A percentile compares a stretch with the other conserved stretches of the same genome.
Conservation (phyloP, 2,329 filamentous ascomycete genomes). For the Fonsecaea erecta region DNA sequence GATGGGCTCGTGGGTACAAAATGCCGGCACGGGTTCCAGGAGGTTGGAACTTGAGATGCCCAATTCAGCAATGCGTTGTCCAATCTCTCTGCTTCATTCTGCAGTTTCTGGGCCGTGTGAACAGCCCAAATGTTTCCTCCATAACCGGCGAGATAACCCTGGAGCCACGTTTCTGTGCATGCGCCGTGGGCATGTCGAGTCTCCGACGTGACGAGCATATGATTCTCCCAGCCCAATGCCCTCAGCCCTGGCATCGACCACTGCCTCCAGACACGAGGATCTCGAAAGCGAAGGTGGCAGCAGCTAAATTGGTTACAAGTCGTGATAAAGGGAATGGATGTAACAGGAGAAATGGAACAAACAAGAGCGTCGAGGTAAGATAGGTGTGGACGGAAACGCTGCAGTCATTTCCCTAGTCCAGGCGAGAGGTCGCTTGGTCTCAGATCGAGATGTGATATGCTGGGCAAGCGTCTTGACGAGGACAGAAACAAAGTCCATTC, state of each 20-base stretch:
- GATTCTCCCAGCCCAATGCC: slow-evolving; percentile 69
- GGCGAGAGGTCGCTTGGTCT: too few relatives aligned
- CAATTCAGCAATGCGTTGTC: slow-evolving; percentile 26
- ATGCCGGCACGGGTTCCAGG: slow-evolving; percentile 24
- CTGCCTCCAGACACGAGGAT: slow-evolving; percentile 64
- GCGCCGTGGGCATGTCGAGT: too few relatives aligned
- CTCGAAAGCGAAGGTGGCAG: slow-evolving; percentile 29
- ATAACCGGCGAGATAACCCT: too few relatives aligned
- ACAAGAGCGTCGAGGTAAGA: slow-evolving; percentile 5
- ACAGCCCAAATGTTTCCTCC: too few relatives aligned
- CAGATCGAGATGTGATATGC: too few relatives aligned
- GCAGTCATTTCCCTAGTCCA: too few relatives aligned
- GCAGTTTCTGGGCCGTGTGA: slow-evolving; percentile 14
- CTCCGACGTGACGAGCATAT: slow-evolving; percentile 3
- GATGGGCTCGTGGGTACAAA: slow-evolving; percentile 14
- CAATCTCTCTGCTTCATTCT: slow-evolving; percentile 21
- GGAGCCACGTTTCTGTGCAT: too few relatives aligned
- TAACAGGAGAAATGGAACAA: slow-evolving; percentile 11
- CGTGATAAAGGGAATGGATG: slow-evolving; percentile 20
- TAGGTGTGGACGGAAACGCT: too few relatives aligned
- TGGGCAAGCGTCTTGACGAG: too few relatives aligned
- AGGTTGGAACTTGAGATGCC: slow-evolving; percentile 19
- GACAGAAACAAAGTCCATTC: too few relatives aligned
- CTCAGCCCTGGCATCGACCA: slow-evolving; percentile 69
- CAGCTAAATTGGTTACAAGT: slow-evolving; percentile 18